Evolutionary conservation across 2,329 filamentous ascomycete species (phyloP).

Genomic region (Diaporthe vexans): DNA sequence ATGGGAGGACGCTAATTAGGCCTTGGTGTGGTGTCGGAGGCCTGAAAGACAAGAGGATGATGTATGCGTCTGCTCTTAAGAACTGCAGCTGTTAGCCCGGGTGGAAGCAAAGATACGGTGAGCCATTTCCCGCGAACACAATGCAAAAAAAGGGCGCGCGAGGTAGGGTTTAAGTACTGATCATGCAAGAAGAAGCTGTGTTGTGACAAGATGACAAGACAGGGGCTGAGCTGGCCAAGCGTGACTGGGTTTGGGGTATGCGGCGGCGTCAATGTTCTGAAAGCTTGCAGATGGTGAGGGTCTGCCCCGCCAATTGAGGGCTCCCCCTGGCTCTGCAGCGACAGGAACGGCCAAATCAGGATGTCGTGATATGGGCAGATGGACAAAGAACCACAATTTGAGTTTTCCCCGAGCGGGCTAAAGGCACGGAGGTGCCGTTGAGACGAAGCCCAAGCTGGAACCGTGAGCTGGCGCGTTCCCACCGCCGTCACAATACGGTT

Average conservation of each 20-base stretch:
- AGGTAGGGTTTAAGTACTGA: constrained; percentile 35
- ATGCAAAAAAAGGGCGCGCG: not conserved
- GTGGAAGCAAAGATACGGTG: constrained; percentile 24
- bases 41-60: not conserved
- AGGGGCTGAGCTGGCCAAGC: constrained; percentile 32
- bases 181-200: constrained; percentile 25
- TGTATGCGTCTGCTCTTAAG: constrained; percentile 13
- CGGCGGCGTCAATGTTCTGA: constrained; percentile 12
- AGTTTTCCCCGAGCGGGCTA: constrained; percentile 9
- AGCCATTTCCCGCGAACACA: constrained; percentile 4
- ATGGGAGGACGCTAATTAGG: constrained; percentile 3
- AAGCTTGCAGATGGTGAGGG: constrained; percentile 29
- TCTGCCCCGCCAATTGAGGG: constrained; percentile 29
- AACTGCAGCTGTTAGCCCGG: constrained; percentile 27
- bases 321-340: not conserved
- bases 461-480: constrained; percentile 30
- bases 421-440: constrained; percentile 34
- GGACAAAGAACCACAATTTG: constrained; percentile 36
- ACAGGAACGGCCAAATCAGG: constrained; percentile 16
- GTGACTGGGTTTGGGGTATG: constrained; percentile 3
- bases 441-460: constrained; percentile 34
- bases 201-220: constrained; percentile 31
- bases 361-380: constrained; percentile 18
- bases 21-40: not conserved
- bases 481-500: constrained; percentile 18